Conservation (phyloP, 768 basidiomycete species). For the Pulveroboletus sp. region DNA sequence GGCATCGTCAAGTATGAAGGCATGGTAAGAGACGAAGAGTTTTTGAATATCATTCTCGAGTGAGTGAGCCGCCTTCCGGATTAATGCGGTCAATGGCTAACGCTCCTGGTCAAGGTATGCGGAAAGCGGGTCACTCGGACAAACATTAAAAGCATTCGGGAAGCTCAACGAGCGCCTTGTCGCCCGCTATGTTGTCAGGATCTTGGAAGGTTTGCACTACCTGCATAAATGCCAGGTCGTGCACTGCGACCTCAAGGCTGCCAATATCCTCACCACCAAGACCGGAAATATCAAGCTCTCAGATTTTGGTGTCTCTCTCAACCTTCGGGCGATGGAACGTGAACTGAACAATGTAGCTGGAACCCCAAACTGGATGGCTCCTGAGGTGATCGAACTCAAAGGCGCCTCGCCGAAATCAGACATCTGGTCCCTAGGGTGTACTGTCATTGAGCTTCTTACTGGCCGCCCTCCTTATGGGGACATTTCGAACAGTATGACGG, state of each 20-base stretch:
- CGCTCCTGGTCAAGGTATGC: conserved; percentile 66
- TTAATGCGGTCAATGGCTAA: conserved; percentile 11
- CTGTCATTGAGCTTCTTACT: conserved; percentile 90
- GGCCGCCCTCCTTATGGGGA: conserved; percentile 92
- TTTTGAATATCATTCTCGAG: conserved; percentile 93
- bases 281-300: conserved; percentile 96
- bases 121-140: conserved; percentile 93
- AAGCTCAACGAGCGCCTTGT: conserved; percentile 91
- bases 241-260: conserved; percentile 97
- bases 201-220: conserved; percentile 93
- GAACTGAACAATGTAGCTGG: conserved; percentile 87
- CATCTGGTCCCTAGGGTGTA: conserved; percentile 95
- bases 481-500: conserved; percentile 86
- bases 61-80: conserved; percentile 37
- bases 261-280: conserved; percentile 98
- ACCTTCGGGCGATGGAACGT: conserved; percentile 85
- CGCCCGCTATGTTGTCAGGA: conserved; percentile 92
- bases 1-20: conserved; percentile 98
- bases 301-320: conserved; percentile 97
- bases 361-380: conserved; percentile 99
- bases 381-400: conserved; percentile 94
- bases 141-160: conserved; percentile 91
- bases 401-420: conserved; percentile 92
- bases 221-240: conserved; percentile 88
- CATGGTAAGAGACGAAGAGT: conserved; percentile 86